Evolutionary conservation across 306 rosid genomes (phyloP).

Genomic region (Pterocarpus macrocarpus): DNA sequence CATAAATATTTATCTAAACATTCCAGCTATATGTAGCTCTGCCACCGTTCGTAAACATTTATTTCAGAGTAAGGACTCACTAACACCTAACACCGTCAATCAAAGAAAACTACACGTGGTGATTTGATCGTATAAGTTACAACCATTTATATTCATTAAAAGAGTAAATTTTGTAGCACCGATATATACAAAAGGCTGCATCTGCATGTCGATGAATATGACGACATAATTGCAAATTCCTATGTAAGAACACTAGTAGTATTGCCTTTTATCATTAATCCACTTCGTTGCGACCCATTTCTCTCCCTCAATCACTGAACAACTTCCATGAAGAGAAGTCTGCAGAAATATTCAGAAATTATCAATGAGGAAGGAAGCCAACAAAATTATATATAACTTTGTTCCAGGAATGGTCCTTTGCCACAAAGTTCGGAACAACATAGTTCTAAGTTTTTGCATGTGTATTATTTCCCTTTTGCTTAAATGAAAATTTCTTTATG

Average conservation of each 20-base stretch:
- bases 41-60: no score
- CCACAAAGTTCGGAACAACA: neutral
- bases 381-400: neutral
- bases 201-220: neutral
- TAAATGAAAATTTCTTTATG: neutral
- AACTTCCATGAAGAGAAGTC: slow-evolving; percentile 78
- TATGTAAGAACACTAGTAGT: slow-evolving; percentile 32
- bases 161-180: slow-evolving; percentile 9
- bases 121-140: neutral
- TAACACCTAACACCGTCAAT: no score
- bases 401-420: neutral
- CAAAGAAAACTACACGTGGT: neutral
- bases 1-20: no score
- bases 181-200: neutral
- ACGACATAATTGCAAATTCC: neutral
- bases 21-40: no score
- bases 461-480: neutral
- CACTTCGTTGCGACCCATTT: slow-evolving; percentile 84
- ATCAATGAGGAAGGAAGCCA: neutral
- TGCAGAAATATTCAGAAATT: slow-evolving; percentile 47
- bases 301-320: slow-evolving; percentile 74
- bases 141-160: neutral
- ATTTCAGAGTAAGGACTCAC: no score
- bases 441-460: neutral
- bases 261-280: slow-evolving; percentile 59